Conservation (phyloP, 257 asterid genomes). For the Scutellaria baicalensis region DNA sequence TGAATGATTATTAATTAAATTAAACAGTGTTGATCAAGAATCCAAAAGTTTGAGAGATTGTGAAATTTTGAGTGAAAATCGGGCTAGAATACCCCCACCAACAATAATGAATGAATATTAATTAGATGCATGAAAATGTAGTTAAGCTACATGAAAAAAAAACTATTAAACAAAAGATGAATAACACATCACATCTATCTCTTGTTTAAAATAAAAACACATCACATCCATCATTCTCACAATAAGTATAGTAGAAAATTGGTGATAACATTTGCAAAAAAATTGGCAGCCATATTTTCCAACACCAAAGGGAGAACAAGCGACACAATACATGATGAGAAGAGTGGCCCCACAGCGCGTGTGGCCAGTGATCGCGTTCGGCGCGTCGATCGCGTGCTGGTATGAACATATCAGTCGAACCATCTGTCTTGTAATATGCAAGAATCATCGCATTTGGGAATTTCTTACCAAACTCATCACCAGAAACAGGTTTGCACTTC, state of each 20-base stretch:
- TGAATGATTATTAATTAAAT: too few species aligned
- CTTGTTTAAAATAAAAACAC: neutral
- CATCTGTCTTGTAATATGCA: conserved; percentile 78
- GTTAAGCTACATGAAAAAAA: neutral
- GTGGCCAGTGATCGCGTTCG: conserved; percentile 79
- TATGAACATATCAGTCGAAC: conserved; percentile 90
- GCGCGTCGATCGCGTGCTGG: conserved; percentile 93
- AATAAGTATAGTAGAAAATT: too few species aligned
- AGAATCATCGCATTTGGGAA: conserved; percentile 88
- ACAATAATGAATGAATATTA: neutral
- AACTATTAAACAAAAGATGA: too few species aligned
- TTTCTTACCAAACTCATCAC: conserved; percentile 75
- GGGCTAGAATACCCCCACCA: neutral
- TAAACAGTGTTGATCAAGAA: neutral
- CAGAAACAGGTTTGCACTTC: conserved; percentile 45
- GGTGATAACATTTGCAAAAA: neutral
- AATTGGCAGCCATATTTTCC: conserved; percentile 89
- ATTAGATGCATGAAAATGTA: conserved; percentile 4
- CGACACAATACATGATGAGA: conserved; percentile 86
- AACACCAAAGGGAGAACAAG: conserved; percentile 66
- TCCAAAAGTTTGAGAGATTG: neutral
- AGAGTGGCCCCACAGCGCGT: conserved; percentile 88
- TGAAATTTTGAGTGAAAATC: neutral
- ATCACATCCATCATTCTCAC: neutral
- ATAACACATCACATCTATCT: too few species aligned